Evolutionary conservation across 352 stramenopile genomes (phyloP).

Genomic region (Globisporangium recalcitrans): DNA sequence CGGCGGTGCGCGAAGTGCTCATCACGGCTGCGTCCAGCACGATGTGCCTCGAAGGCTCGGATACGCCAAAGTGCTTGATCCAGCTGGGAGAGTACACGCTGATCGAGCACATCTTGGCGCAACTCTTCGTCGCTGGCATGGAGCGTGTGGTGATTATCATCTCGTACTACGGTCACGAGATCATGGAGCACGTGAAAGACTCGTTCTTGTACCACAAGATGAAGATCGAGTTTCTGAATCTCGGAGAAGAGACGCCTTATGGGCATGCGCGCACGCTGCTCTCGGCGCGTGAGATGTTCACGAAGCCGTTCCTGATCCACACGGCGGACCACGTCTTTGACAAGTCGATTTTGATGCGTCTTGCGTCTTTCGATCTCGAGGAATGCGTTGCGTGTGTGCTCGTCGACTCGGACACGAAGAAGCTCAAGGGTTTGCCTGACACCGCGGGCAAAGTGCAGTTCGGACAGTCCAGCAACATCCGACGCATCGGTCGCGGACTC

Average conservation of each 20-base stretch:
- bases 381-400: slow-evolving; percentile 73
- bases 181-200: slow-evolving; percentile 75
- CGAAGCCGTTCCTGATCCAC: slow-evolving; percentile 77
- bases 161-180: slow-evolving; percentile 73
- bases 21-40: slow-evolving; percentile 75
- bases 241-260: slow-evolving; percentile 74
- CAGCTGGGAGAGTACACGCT: slow-evolving; percentile 71
- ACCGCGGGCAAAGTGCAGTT: slow-evolving; percentile 72
- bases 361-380: slow-evolving; percentile 70
- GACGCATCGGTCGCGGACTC: slow-evolving; percentile 60
- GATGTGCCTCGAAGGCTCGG: slow-evolving; percentile 71
- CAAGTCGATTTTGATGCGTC: slow-evolving; percentile 54
- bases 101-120: slow-evolving; percentile 76
- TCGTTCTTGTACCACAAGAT: slow-evolving; percentile 71
- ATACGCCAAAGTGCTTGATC: slow-evolving; percentile 79
- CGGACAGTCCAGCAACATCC: slow-evolving; percentile 43
- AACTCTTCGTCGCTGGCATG: slow-evolving; percentile 79
- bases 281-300: slow-evolving; percentile 74
- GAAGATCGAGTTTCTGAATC: slow-evolving; percentile 80
- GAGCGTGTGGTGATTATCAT: slow-evolving; percentile 83
- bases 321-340: slow-evolving; percentile 84
- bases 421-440: slow-evolving; percentile 46
- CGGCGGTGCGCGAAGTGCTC: slow-evolving; percentile 60
- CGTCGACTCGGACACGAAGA: slow-evolving; percentile 60
- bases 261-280: slow-evolving; percentile 71